Evolutionary conservation across 2,329 filamentous ascomycete species (phyloP).

Genomic region (Colletotrichum tabaci): DNA sequence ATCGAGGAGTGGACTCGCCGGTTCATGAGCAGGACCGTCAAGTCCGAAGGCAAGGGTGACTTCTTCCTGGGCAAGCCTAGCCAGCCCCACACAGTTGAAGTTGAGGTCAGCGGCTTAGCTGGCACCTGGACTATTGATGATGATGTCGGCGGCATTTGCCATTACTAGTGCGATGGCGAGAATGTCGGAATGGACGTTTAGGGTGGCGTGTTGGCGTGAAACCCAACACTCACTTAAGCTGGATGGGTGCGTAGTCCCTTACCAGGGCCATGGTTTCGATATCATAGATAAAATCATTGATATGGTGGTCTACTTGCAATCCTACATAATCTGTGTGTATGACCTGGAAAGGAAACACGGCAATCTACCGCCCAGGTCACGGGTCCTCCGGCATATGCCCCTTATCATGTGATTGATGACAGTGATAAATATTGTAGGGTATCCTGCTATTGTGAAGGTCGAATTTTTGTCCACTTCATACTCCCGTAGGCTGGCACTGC

Average conservation of each 20-base stretch:
- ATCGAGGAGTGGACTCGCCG: constrained; percentile 75
- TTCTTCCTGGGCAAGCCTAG: constrained; percentile 71
- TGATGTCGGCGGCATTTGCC: constrained; percentile 75
- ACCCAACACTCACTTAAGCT: constrained; percentile 11
- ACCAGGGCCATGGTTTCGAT: background rate
- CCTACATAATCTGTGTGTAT: too few relatives aligned
- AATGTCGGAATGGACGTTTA: background rate
- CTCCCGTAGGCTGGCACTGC: constrained; percentile 4
- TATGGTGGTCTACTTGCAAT: too few relatives aligned
- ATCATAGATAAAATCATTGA: background rate
- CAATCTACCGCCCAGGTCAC: background rate
- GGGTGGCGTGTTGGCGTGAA: constrained; percentile 15
- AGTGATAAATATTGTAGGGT: too few relatives aligned
- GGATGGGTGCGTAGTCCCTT: background rate
- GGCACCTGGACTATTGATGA: constrained; percentile 93
- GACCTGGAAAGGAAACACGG: too few relatives aligned
- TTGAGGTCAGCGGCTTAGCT: constrained; percentile 77
- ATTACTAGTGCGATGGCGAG: constrained; percentile 56
- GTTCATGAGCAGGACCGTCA: constrained; percentile 69
- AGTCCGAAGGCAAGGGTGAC: constrained; percentile 66
- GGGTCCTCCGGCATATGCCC: background rate
- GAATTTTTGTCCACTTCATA: background rate
- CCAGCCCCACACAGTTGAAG: constrained; percentile 56
- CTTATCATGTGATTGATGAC: background rate
- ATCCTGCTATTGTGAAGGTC: background rate